Evolutionary conservation across 2,329 filamentous ascomycete species (phyloP).

Genomic region (Hansfordia pulvinata): DNA sequence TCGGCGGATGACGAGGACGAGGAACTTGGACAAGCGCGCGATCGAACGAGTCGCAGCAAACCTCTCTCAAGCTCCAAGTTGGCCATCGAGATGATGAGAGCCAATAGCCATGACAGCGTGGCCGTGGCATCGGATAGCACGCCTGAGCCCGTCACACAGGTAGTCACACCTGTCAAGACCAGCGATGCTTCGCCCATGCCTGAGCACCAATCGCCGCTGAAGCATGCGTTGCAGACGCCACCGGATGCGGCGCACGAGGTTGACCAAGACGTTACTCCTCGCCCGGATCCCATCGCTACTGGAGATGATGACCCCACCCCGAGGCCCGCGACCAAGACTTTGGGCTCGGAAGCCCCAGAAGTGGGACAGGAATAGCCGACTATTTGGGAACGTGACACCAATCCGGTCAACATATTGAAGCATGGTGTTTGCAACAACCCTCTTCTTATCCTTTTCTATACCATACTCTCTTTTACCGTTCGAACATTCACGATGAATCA

Average conservation of each 20-base stretch:
- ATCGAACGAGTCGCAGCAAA: conserved; percentile 20
- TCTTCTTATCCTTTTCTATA: too few relatives aligned
- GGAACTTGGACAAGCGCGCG: conserved; percentile 51
- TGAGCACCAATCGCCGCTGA: conserved; percentile 8
- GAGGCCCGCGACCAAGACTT: conserved; percentile 13
- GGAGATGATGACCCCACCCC: conserved; percentile 23
- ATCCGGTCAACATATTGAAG: too few relatives aligned
- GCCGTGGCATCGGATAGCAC: conserved; percentile 35
- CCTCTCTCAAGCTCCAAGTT: conserved; percentile 71
- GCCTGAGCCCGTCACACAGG: conserved; percentile 36
- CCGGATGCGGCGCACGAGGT: conserved; percentile 13
- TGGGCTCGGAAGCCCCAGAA: too few relatives aligned
- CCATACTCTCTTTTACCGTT: too few relatives aligned
- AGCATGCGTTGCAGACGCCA: conserved; percentile 11
- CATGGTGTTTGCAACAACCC: too few relatives aligned
- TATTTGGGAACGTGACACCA: too few relatives aligned
- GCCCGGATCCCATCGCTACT: conserved; percentile 15
- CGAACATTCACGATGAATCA: too few relatives aligned
- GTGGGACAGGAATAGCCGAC: too few relatives aligned
- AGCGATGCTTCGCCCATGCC: conserved; percentile 14
- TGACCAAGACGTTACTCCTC: conserved; percentile 24
- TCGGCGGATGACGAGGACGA: conserved; percentile 94
- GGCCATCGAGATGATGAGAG: conserved; percentile 95
- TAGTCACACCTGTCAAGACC: conserved; percentile 34
- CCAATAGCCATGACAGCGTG: conserved; percentile 83